Percentiles rank a stretch among this genome's conserved stretches.
Conservation (phyloP, 2,329 filamentous ascomycete species). For the Plectosphaerella sp. region DNA sequence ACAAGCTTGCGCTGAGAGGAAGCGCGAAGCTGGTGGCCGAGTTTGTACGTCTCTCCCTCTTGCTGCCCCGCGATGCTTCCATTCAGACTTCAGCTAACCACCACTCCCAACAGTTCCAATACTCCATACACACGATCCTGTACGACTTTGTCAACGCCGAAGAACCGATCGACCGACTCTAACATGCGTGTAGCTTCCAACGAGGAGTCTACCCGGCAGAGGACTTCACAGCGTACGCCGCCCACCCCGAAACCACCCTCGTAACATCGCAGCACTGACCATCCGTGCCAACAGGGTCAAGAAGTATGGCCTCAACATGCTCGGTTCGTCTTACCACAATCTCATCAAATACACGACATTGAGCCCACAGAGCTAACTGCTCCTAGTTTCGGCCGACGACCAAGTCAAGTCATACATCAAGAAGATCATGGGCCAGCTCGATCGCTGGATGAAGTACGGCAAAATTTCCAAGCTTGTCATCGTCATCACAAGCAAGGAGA, state of each 20-base stretch:
- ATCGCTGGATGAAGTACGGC: slow-evolving; percentile 94
- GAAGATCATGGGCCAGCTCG: slow-evolving; percentile 97
- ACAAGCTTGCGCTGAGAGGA: slow-evolving; percentile 89
- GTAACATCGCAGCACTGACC: not conserved
- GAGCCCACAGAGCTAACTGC: not conserved
- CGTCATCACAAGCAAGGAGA: slow-evolving; percentile 95
- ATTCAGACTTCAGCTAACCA: slow-evolving; percentile 11
- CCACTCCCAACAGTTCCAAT: slow-evolving; percentile 67
- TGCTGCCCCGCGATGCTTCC: not conserved
- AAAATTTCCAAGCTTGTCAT: slow-evolving; percentile 98
- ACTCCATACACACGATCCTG: slow-evolving; percentile 96
- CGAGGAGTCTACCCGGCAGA: slow-evolving; percentile 84
- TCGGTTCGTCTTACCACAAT: slow-evolving; percentile 48
- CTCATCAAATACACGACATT: not conserved
- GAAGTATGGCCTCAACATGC: slow-evolving; percentile 99
- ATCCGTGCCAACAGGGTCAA: slow-evolving; percentile 56
- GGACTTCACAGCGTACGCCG: slow-evolving; percentile 80
- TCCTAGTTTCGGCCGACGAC: slow-evolving; percentile 81
- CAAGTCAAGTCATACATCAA: slow-evolving; percentile 99
- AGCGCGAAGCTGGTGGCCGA: slow-evolving; percentile 84
- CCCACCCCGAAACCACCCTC: not conserved
- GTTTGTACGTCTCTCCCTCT: slow-evolving; percentile 63
- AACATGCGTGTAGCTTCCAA: slow-evolving; percentile 64
- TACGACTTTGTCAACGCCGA: slow-evolving; percentile 36
- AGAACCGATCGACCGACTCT: not conserved